Base-by-base conservation (phyloP, 23 red algal species). In the Gracilaria caudata region DNA sequence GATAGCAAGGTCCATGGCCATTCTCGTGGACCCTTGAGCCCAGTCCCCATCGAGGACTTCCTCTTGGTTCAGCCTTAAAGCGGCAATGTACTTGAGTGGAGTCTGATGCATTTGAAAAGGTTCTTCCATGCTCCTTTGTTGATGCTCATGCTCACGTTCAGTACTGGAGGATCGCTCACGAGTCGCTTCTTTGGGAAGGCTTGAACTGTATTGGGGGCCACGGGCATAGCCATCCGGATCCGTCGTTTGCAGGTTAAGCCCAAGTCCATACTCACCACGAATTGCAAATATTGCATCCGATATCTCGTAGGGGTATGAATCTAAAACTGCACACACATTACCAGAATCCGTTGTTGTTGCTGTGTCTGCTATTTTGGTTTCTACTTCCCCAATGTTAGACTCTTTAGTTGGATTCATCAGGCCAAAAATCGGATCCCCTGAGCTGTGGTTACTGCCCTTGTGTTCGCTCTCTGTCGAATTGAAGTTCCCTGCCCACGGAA, bases 1-100 rank as follows among this genome's bases (percentile, higher is more conserved):
- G 8, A 93, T 86, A 5, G 90, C 90, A 33, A 93, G 56, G 51
- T 93, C 90, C 68, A 93, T 84, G 12, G 90, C 90, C 80, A 93
- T 81, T 70, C 87, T 81, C 35, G 76, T 91, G 8, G 76, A 76
- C n/a, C 78, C 80, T 16, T 49, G 65, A 20, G 82, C 81, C 74
- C 80, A 85, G 6, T 93, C 73, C 40, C 73, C 90, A 73, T 76
- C 81, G 26, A 68, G 38, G 14, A 63, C 90, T 46, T 85, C 90
- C 32, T 93, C 90, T 51, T 86, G 81, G 24, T 85, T 80, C 73
- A 93, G 33, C 49, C 81, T 81, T 28, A 93, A 56, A 21, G 90
- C 90, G 43, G 72, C 90, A 66, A 93, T 86, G 32, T 93, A 86
- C 56, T 72, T 75, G 13, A 93, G 80, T 8, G 90, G 90, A 17